phyloP scores from a whole-genome alignment of 306 rosid genomes.

The Vigna mungo region DNA sequence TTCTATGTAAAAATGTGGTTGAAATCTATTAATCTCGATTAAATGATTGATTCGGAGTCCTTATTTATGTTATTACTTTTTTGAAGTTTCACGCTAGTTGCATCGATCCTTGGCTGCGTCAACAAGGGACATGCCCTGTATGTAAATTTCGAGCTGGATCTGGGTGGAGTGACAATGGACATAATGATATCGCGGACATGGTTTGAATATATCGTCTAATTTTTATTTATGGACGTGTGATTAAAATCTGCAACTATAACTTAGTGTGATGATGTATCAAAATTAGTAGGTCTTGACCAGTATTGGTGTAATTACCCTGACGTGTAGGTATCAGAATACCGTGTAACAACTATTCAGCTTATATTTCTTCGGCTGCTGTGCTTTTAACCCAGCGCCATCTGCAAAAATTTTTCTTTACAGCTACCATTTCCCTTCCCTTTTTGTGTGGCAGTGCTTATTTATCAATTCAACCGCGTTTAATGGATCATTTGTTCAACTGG shows the following conservation, averaged over 20 bases:
- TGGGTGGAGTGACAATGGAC: constrained; percentile 72
- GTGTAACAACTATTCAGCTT: constrained; percentile 31
- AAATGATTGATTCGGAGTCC: not conserved
- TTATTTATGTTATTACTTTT: constrained; percentile 19
- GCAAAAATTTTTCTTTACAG: not conserved
- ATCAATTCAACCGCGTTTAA: not conserved
- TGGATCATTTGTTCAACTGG: no score
- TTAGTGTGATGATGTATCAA: constrained; percentile 4
- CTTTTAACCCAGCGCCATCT: not conserved
- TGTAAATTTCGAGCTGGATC: constrained; percentile 86
- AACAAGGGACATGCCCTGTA: constrained; percentile 95
- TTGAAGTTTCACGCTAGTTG: constrained; percentile 87
- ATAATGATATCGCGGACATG: constrained; percentile 67
- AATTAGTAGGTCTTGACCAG: constrained; percentile 36
- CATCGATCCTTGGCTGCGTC: constrained; percentile 96
- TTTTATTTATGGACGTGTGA: constrained; percentile 29
- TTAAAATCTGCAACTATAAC: constrained; percentile 18
- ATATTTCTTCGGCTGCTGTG: constrained; percentile 7
- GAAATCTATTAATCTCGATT: not conserved
- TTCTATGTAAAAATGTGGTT: not conserved
- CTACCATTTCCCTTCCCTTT: not conserved
- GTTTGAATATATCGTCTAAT: constrained; percentile 54
- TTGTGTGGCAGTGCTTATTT: not conserved
- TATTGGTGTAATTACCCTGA: constrained; percentile 56
- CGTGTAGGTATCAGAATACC: constrained; percentile 46